These are phyloP conservation scores for Fusarium devonianum DNA, from an alignment of 2,329 filamentous ascomycete genomes.

Conservation along the genomic window DNA sequence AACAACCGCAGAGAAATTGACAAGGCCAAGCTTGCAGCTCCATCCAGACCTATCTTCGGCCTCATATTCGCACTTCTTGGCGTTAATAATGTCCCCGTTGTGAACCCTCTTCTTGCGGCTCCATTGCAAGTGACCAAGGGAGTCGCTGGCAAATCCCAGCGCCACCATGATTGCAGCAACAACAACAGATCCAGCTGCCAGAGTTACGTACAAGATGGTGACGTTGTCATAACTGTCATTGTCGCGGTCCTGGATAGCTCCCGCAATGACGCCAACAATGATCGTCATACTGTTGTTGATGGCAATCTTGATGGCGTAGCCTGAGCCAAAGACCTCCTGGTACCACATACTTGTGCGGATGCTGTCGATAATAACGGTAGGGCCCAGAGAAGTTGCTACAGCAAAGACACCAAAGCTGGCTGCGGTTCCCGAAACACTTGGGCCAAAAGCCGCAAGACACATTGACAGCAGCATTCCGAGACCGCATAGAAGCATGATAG, in stretches of 20 bases:
- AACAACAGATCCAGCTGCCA: slow-evolving; percentile 57
- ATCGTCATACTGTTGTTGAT: slow-evolving; percentile 71
- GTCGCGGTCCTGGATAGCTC: slow-evolving; percentile 65
- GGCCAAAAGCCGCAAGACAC: slow-evolving; percentile 61
- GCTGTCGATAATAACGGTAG: slow-evolving; percentile 66
- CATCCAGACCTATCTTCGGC: slow-evolving; percentile 43
- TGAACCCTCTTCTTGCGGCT: slow-evolving; percentile 60
- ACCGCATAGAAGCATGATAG: slow-evolving; percentile 61
- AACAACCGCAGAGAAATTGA: slow-evolving; percentile 53
- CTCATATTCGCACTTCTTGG: slow-evolving; percentile 52
- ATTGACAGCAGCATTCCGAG: slow-evolving; percentile 60
- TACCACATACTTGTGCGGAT: slow-evolving; percentile 68
- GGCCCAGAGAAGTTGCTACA: slow-evolving; percentile 61
- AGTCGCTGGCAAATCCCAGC: slow-evolving; percentile 48
- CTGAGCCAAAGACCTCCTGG: slow-evolving; percentile 66
- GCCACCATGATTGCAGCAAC: slow-evolving; percentile 52
- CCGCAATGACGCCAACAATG: slow-evolving; percentile 63
- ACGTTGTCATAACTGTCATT: slow-evolving; percentile 63
- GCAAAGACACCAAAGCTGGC: slow-evolving; percentile 68
- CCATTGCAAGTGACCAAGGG: slow-evolving; percentile 63
- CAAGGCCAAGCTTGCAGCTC: slow-evolving; percentile 52
- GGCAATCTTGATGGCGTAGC: slow-evolving; percentile 66
- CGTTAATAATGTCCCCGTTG: slow-evolving; percentile 53
- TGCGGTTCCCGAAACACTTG: slow-evolving; percentile 58
- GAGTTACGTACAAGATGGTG: slow-evolving; percentile 62